A percentile compares a stretch with the other conserved stretches of the same genome.
Evolutionary conservation across 1,284 basidiomycete species (phyloP).

Genomic region (Boletus semigastroideus): DNA sequence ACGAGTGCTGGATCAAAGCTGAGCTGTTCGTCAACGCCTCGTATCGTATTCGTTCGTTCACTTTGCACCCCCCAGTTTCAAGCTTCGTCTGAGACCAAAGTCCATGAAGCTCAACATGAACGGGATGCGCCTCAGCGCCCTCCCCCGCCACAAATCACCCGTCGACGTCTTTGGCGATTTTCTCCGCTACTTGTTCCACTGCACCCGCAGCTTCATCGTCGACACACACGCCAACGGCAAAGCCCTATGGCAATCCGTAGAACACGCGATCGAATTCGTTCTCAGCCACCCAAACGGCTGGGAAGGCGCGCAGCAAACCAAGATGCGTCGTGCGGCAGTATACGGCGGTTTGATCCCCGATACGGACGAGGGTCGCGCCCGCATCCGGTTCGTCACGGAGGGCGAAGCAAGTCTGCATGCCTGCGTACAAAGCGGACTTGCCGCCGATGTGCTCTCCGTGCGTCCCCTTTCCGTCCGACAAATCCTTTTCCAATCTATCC

Average conservation of each 20-base stretch:
- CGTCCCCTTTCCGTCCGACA: constrained; percentile 19
- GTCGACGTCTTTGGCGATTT: constrained; percentile 78
- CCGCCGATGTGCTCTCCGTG: constrained; percentile 71
- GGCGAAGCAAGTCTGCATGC: constrained; percentile 79
- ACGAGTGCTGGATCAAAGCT: constrained; percentile 69
- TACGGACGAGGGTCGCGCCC: constrained; percentile 64
- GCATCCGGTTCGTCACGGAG: constrained; percentile 76
- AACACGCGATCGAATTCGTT: constrained; percentile 63
- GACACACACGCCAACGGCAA: constrained; percentile 72
- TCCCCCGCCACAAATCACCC: constrained; percentile 62
- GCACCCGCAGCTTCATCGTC: constrained; percentile 68
- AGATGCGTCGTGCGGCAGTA: constrained; percentile 69
- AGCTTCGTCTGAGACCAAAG: constrained; percentile 70
- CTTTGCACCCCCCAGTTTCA: constrained; percentile 52
- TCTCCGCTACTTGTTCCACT: constrained; percentile 68
- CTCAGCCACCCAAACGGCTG: constrained; percentile 79
- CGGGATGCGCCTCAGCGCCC: constrained; percentile 66
- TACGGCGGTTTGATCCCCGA: constrained; percentile 68
- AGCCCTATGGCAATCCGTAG: constrained; percentile 63
- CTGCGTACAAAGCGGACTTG: constrained; percentile 71
- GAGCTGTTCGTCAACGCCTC: constrained; percentile 59
- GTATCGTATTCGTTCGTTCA: neutral
- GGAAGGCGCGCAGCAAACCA: constrained; percentile 78
- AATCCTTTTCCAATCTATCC: neutral
- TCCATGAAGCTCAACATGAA: constrained; percentile 79